phyloP scores from a whole-genome alignment of 1,284 basidiomycete species.

The Fomitopsis palustris region DNA sequence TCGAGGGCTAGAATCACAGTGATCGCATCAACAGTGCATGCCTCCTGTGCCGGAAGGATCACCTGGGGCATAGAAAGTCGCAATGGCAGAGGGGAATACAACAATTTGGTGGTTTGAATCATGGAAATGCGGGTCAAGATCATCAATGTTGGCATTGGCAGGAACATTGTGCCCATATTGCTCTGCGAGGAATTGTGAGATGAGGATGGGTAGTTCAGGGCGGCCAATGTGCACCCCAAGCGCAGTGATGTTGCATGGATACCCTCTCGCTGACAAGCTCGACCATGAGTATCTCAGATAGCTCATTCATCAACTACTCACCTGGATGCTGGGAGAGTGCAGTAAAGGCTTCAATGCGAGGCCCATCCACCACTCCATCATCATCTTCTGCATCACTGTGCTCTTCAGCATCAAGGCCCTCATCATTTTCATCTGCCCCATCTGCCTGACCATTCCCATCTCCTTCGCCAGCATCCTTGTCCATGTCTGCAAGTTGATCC shows the following conservation, averaged over 20 bases:
- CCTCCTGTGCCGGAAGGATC: constrained; percentile 20
- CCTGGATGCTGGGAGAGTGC: not conserved
- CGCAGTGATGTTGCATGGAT: not conserved
- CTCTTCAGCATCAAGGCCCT: too few relatives aligned
- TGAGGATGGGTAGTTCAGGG: not conserved
- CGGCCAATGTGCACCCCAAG: not conserved
- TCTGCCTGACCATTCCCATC: too few relatives aligned
- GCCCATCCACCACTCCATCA: not conserved
- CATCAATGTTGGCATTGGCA: not conserved
- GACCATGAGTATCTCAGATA: too few relatives aligned
- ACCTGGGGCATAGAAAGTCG: constrained; percentile 24
- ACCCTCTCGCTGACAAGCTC: not conserved
- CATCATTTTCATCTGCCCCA: not conserved
- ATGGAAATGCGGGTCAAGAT: too few relatives aligned
- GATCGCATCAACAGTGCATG: too few relatives aligned
- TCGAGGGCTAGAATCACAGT: too few relatives aligned
- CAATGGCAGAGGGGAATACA: constrained; percentile 14
- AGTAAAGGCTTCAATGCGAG: not conserved
- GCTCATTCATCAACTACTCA: not conserved
- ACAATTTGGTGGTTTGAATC: not conserved
- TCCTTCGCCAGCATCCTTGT: not conserved
- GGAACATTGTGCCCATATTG: not conserved
- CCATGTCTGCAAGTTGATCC: not conserved
- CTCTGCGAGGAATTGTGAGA: not conserved
- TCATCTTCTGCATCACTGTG: not conserved